Base-by-base conservation (phyloP, 495 filamentous ascomycete species). In the Schizothecium vesticola region DNA sequence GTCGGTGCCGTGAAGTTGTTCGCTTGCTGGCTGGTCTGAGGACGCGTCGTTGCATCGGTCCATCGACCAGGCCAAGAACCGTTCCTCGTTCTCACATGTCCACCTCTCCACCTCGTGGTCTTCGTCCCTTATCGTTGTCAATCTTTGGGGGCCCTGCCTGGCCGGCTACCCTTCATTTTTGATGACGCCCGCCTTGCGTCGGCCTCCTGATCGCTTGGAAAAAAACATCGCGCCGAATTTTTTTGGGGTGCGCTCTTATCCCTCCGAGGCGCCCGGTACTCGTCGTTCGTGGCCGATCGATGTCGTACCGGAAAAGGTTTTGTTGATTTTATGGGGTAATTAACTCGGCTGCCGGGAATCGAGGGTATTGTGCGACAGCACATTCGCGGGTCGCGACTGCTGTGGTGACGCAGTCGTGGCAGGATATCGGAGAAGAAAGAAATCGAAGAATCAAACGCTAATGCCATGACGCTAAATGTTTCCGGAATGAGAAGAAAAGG, bases 381-480 rank as follows among this genome's bases (percentile, higher is more conserved):
- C 33, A 65, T 60, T 29, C 69, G 60, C 36, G 13, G 62, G 56
- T 71, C 67, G 61, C 31, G 62, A 66, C 58, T 59, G 72, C 69
- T 58, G 67, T 58, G 31, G 28, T 66, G 57, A 59, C 58, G 66
- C 67, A 65, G 55, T 65, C 66, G 59, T 70, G 67, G 68, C 71
- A 70, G 71, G 61, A 69, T 65, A 69, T 63, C 71, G 65, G 64
- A 69, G 69, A 71, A 63, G 61, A 65, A 71, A 31, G 69, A 73
- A 72, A 69, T 71, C 75, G 71, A 69, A 72, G 69, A 77, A 75
- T 70, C 75, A 72, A 75, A 76, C 76, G 76, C 76, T 78, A 69
- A 77, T 77, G 75, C 75, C 75, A 78, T 75, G 76, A 69, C 75
- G 75, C 76, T 77, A 76, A 72, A 78, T 77, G 69, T 74, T 72